Evolutionary conservation across 345 rosid species (phyloP), one percentile per base, ranked within the genome.

Genomic region (Toxicodendron radicans): DNA sequence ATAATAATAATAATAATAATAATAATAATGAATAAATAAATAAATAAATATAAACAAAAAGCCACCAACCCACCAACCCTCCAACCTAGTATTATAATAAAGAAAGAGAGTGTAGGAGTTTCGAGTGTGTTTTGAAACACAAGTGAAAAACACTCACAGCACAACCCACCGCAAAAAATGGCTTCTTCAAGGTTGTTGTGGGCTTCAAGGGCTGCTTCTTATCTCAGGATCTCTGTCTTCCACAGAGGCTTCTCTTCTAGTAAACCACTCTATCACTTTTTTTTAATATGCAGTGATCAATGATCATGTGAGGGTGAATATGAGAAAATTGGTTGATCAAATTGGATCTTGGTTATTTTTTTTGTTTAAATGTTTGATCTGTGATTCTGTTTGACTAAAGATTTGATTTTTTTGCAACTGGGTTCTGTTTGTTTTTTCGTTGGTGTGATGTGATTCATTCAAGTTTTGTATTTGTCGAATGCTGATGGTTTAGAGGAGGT

Each of bases 151-250:
- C 10, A 38, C 43, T 0, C 51, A 10, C 51, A 46, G 48, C 48
- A 43, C 48, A 1, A 46, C 51, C 1, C 52, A 48, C 13, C 52
- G 16, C 52, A 48, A 10, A 17, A 30, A 41, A 90, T 92, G 99
- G 97, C 99, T 51, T 83, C 88, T 54, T 83, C 88, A 6, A 82
- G 90, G 72, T 66, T 83, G 79, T 72, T 94, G 82, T 93, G 96
- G 98, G 94, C 98, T 64, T 91, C 99, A 56, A 91, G 89, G 80
- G 96, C 92, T 73, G 99, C 98, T 76, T 90, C 96, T 61, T 81
- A 81, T 80, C 91, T 93, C 71, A 88, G 92, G 94, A 84, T 95
- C 90, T 93, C 98, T 8, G 84, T 88, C 62, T 43, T 83, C 32
- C 85, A 85, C 73, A 86, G 97, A 80, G 92, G 90, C 1, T 89